phyloP scores from a whole-genome alignment of 768 basidiomycete genomes.

The Phlegmacium glaucopus region DNA sequence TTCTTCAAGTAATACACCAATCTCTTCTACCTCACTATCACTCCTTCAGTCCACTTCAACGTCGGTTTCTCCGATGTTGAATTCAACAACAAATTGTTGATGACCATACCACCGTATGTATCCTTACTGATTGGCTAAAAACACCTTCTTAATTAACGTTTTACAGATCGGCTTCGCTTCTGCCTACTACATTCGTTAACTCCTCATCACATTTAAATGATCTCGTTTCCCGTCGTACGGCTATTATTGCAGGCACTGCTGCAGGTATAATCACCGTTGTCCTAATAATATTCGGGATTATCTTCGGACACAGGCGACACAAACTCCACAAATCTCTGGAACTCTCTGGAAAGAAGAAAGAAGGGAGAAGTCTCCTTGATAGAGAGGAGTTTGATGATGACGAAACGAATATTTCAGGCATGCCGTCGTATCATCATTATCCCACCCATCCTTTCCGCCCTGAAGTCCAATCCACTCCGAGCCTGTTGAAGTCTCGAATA shows the following conservation, averaged over 20 bases:
- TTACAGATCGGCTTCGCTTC: too few relatives aligned
- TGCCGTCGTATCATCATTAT: constrained; percentile 5
- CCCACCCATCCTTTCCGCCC: constrained; percentile 4
- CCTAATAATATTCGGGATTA: constrained; percentile 29
- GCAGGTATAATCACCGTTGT: constrained; percentile 34
- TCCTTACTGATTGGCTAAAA: too few relatives aligned
- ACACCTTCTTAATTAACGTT: too few relatives aligned
- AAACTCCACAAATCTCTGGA: constrained; percentile 27
- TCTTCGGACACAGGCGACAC: constrained; percentile 36
- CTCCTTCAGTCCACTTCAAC: too few relatives aligned
- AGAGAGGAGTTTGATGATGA: constrained; percentile 36
- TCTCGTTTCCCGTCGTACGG: constrained; percentile 23
- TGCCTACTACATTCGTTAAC: too few relatives aligned
- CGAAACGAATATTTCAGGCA: constrained; percentile 10
- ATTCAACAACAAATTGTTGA: too few relatives aligned
- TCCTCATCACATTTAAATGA: too few relatives aligned
- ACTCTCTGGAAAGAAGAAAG: constrained; percentile 21
- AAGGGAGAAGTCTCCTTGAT: constrained; percentile 27
- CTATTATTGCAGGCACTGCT: constrained; percentile 40
- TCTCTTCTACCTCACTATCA: too few relatives aligned
- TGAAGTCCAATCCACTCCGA: constrained; percentile 27
- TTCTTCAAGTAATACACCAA: too few relatives aligned
- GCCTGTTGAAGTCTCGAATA: constrained; percentile 34
- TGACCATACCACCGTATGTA: too few relatives aligned
- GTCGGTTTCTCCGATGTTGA: too few relatives aligned